Percentiles rank a stretch among this genome's conserved stretches.
Conservation (phyloP, 306 rosid genomes). For the Quercus mongolica region DNA sequence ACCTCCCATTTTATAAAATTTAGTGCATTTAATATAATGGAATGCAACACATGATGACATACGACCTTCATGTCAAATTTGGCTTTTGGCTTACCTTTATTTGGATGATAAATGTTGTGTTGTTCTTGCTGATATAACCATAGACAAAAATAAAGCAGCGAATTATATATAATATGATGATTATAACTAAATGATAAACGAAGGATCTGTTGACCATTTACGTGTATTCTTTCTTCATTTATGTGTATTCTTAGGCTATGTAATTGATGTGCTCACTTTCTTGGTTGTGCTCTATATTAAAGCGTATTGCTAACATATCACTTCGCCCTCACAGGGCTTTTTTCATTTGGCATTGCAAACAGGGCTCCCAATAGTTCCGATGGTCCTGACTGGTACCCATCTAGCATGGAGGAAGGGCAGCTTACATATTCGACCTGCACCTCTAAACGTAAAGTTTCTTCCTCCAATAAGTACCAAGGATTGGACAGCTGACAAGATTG, state of each 20-base stretch:
- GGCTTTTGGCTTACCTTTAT: background rate
- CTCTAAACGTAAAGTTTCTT: constrained; percentile 46
- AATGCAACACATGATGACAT: background rate
- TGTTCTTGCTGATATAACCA: background rate
- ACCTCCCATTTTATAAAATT: background rate
- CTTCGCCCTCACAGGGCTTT: constrained; percentile 49
- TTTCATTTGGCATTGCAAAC: constrained; percentile 65
- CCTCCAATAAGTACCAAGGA: constrained; percentile 47
- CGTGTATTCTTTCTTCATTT: background rate
- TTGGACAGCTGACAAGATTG: constrained; percentile 50
- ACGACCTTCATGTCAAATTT: background rate
- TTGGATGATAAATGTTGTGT: background rate
- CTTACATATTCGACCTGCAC: constrained; percentile 48
- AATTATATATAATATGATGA: background rate
- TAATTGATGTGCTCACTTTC: background rate
- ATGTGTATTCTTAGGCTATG: background rate
- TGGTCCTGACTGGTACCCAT: constrained; percentile 57
- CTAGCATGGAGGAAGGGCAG: constrained; percentile 64
- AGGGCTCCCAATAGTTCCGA: constrained; percentile 56
- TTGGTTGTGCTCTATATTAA: background rate
- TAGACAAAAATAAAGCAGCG: background rate
- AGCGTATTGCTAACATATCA: background rate
- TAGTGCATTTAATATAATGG: background rate
- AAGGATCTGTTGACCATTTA: background rate
- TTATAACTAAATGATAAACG: background rate